Conservation (phyloP, 495 filamentous ascomycete species). For the Hypomontagnella submonticulosa region DNA sequence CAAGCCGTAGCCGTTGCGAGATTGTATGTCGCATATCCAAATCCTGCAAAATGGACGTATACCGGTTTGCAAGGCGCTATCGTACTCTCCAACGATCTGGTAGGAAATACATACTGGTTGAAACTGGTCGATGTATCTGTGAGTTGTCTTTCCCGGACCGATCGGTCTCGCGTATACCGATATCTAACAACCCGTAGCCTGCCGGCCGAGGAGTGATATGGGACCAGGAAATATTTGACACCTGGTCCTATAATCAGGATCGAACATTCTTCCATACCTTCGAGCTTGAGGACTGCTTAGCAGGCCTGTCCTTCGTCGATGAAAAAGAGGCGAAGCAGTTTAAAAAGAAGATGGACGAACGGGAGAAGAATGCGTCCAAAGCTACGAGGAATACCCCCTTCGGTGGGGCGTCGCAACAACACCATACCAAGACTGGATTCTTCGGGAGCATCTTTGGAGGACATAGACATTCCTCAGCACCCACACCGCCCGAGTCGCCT, state of each 20-base stretch:
- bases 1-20: slow-evolving; percentile 90
- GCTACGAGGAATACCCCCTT: slow-evolving; percentile 82
- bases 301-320: slow-evolving; percentile 89
- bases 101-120: slow-evolving; percentile 95
- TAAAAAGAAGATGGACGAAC: slow-evolving; percentile 91
- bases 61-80: slow-evolving; percentile 92
- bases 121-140: slow-evolving; percentile 97
- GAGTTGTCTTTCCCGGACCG: slow-evolving; percentile 50
- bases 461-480: slow-evolving; percentile 73
- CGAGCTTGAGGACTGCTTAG: slow-evolving; percentile 90
- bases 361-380: slow-evolving; percentile 93
- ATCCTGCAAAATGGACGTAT: slow-evolving; percentile 88
- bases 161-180: slow-evolving; percentile 1
- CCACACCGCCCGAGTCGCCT: slow-evolving; percentile 66
- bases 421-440: slow-evolving; percentile 56
- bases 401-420: slow-evolving; percentile 62
- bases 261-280: slow-evolving; percentile 97
- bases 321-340: slow-evolving; percentile 97
- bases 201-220: slow-evolving; percentile 90
- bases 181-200: slow-evolving; percentile 63
- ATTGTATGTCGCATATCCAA: slow-evolving; percentile 93
- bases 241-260: slow-evolving; percentile 93
- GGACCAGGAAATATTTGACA: slow-evolving; percentile 98
- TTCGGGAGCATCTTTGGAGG: slow-evolving; percentile 76
- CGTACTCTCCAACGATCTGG: slow-evolving; percentile 93